phyloP scores from a whole-genome alignment of 768 basidiomycete species.

The Lanmaoa rubissima region DNA sequence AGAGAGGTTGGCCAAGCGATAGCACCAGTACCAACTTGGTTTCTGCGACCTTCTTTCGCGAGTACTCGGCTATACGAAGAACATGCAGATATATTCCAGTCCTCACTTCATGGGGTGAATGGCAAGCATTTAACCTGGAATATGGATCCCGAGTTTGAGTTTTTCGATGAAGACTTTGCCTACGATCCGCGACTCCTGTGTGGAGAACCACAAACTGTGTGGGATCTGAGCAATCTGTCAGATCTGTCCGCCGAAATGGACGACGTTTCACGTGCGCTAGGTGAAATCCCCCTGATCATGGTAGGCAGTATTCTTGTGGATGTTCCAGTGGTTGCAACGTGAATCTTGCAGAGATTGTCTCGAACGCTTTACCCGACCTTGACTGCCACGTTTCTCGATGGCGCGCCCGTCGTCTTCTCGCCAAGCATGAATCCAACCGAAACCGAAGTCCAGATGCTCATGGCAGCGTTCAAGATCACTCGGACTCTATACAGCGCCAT shows the following conservation, averaged over 20 bases:
- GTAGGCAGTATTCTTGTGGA: slow-evolving; percentile 22
- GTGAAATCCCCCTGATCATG: slow-evolving; percentile 24
- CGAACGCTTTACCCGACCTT: slow-evolving; percentile 75
- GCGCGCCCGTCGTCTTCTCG: slow-evolving; percentile 78
- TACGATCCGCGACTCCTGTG: slow-evolving; percentile 22
- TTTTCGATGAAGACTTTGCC: slow-evolving; percentile 32
- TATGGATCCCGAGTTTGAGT: slow-evolving; percentile 23
- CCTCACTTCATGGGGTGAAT: slow-evolving; percentile 11
- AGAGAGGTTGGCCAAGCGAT: slow-evolving; percentile 10
- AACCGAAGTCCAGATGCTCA: slow-evolving; percentile 57
- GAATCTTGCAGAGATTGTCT: slow-evolving; percentile 56
- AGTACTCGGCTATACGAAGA: slow-evolving; percentile 48
- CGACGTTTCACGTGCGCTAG: slow-evolving; percentile 12
- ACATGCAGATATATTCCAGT: slow-evolving; percentile 49
- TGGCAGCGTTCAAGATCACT: slow-evolving; percentile 56
- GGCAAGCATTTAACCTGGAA: slow-evolving; percentile 27
- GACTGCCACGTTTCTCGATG: slow-evolving; percentile 83
- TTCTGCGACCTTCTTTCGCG: slow-evolving; percentile 58
- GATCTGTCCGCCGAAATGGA: slow-evolving; percentile 19
- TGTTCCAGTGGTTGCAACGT: slow-evolving; percentile 12
- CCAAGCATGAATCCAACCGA: slow-evolving; percentile 59
- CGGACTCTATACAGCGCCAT: slow-evolving; percentile 59
- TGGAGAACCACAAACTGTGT: slow-evolving; percentile 18
- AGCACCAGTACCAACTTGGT: slow-evolving; percentile 53
- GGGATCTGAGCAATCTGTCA: slow-evolving; percentile 37